A percentile compares a stretch with the other conserved stretches of the same genome.
phyloP scores from a whole-genome alignment of 768 basidiomycete species.

The Kondoa subrosea region DNA sequence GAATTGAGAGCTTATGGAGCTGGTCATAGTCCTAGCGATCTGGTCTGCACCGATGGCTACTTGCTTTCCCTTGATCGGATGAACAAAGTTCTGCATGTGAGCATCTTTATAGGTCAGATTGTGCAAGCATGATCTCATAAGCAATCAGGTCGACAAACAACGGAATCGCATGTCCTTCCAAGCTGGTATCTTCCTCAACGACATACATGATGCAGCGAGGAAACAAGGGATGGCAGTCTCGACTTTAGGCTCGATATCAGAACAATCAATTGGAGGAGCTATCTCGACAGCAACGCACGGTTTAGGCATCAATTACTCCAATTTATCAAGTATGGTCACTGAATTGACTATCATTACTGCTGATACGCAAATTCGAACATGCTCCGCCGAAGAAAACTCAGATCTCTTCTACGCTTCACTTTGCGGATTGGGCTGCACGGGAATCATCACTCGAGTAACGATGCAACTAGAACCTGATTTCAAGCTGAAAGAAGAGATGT shows the following conservation, averaged over 20 bases:
- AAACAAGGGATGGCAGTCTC: background rate
- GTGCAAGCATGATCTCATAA: background rate
- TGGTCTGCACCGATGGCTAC: constrained; percentile 5
- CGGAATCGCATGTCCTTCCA: background rate
- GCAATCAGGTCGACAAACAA: background rate
- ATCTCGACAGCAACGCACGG: constrained; percentile 92
- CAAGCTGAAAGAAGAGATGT: constrained; percentile 40
- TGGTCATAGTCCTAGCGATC: constrained; percentile 6
- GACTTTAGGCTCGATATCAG: constrained; percentile 65
- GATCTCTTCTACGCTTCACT: constrained; percentile 79
- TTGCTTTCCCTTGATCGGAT: background rate
- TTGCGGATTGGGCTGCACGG: constrained; percentile 80
- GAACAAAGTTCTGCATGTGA: background rate
- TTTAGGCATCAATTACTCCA: constrained; percentile 58
- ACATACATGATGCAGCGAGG: background rate
- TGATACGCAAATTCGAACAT: constrained; percentile 50
- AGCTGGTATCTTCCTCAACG: background rate
- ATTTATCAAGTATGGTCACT: constrained; percentile 64
- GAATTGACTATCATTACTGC: constrained; percentile 61
- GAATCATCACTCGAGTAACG: constrained; percentile 61
- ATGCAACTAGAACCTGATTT: constrained; percentile 69
- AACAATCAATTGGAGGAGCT: constrained; percentile 82
- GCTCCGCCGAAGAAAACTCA: constrained; percentile 43
- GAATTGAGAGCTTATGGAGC: constrained; percentile 67
- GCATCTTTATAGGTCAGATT: background rate